Conservation (phyloP, 192 early-diverging fungal species). For the Chytriomyces hyalinus region DNA sequence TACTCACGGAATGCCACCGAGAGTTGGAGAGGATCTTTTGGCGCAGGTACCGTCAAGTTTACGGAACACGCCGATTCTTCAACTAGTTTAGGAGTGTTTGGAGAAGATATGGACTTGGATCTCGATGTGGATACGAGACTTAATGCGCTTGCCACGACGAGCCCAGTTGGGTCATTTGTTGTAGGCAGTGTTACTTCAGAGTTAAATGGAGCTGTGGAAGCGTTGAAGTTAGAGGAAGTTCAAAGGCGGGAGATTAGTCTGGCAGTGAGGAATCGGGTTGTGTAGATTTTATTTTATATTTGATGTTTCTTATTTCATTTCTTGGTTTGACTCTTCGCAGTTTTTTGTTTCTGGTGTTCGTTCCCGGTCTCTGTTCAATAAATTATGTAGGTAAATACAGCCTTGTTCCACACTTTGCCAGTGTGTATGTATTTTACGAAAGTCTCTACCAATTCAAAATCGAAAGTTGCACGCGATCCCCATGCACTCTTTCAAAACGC, state of each 20-base stretch:
- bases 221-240: constrained; percentile 17
- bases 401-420: too few relatives aligned
- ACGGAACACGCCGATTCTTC: not conserved
- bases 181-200: constrained; percentile 13
- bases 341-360: constrained; percentile 1
- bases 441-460: constrained; percentile 7
- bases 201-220: constrained; percentile 26
- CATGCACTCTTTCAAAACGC: constrained; percentile 5
- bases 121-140: not conserved
- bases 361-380: not conserved
- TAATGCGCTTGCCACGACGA: not conserved
- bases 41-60: not conserved
- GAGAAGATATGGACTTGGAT: not conserved
- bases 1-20: not conserved
- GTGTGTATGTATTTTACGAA: too few relatives aligned
- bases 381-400: not conserved
- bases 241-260: constrained; percentile 22
- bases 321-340: constrained; percentile 2
- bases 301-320: not conserved
- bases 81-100: not conserved
- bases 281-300: not conserved
- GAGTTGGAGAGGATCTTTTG: not conserved
- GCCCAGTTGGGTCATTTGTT: not conserved
- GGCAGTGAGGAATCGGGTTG: constrained; percentile 26
- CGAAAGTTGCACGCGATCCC: not conserved